Evolutionary conservation across 352 stramenopile species (phyloP), one percentile per base, ranked within the genome.

Genomic region (Phytophthora aleatoria): DNA sequence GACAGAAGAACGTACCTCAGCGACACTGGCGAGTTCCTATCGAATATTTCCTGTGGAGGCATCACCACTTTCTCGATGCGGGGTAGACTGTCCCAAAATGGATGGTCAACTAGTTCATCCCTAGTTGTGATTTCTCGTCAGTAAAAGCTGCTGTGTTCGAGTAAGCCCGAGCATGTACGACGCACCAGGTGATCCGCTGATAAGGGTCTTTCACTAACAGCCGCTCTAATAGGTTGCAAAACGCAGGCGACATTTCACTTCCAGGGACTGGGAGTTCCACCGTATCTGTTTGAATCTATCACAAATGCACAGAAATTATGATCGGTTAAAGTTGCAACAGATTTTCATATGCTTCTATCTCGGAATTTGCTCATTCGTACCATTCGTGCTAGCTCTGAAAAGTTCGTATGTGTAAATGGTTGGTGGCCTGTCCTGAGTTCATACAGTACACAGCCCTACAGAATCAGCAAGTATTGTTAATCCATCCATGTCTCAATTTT

Each of bases 381-480:
- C 69, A 87, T 89, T 61, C 75, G 76, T 31, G 76, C 80, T 11
- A 96, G 65, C 35, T 94, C 77, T 0, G 81, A 74, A 48, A 92
- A 94, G 53, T 83, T 88, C 1, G 79, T 87, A 49, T 93, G 79
- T 4, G 68, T 87, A 62, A 94, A 94, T 15, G 85, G 80, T 52
- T 89, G 80, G 2, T 62, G 69, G 1, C 85, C 85, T 10, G 83
- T 88, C 43, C 68, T 78, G 9, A 96, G 66, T 49, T 96, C 87
- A 57, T 82, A 96, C 28, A 96, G 48, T 24, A 96, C 74, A 27
- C 87, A 96, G 0, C 87, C 87, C 86, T 95, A 49, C 3, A 48
- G 1, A 39, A 49, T 0, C 20, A 52, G 31, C 16, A 66, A 39
- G 3, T 24, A 35, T 26, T 16, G 35, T 49, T 38, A 41, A 47